Evolutionary conservation across 441 rosid species (phyloP), one percentile per base, ranked within the genome.

Genomic region (Lepidium campestre): DNA sequence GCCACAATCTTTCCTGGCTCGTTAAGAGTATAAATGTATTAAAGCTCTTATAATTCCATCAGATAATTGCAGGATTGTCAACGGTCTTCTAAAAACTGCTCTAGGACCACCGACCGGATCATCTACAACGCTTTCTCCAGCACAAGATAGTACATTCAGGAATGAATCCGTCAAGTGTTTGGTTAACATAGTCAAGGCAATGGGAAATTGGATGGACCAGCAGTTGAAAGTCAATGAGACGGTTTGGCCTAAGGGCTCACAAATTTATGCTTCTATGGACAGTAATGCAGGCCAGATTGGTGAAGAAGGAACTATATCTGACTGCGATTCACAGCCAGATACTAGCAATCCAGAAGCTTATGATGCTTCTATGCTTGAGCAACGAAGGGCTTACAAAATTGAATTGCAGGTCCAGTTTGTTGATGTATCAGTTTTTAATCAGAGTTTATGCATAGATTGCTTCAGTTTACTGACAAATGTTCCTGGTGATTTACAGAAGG

Each of bases 51-150:
- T 91, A 91, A 91, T 85, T 90, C 90, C 93, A 82, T 95, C 91
- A 95, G 97, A 90, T 87, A 68, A 79, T 92, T 84, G 89, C 97
- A 95, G 99, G 97, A 87, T 85, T 82, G 97, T 95, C 68, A 95
- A 90, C 79, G 98, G 99, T 70, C 97, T 95, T 76, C 80, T 87
- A 63, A 95, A 95, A 90, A 92, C 97, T 68, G 97, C 96, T 69
- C 81, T 95, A 45, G 99, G 99, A 75, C 98, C 98, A 4, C 88
- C 99, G 14, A 76, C 96, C 55, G 98, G 98, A 70, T 90, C 96
- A 58, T 77, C 91, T 8, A 92, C 99, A 59, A 86, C 96, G 47
- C 60, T 95, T 59, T 86, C 99, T 53, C 65, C 92, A 1, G 91
- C 83, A 46, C 99, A 95, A 73, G 99, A 95, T 69, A 70, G 83